Evolutionary conservation across 345 rosid species (phyloP), one percentile per base, ranked within the genome.

Genomic region (Ceriops decandra): DNA sequence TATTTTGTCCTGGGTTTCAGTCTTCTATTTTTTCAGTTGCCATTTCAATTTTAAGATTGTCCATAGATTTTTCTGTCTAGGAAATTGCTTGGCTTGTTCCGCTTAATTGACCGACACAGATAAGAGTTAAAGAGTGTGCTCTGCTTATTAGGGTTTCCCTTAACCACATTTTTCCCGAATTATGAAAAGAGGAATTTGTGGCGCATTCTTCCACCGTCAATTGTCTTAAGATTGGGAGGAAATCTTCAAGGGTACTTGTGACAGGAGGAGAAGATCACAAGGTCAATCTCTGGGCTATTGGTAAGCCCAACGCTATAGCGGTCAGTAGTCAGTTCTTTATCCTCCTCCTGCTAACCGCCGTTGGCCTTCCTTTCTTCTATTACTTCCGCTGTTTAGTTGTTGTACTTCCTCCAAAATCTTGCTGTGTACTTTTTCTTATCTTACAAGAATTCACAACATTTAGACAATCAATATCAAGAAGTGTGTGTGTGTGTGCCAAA

Each of bases 241-340:
- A 95, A 69, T 87, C 99, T 1, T 91, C 99, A 1, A 82, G 99
- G 76, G 92, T 95, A 82, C 86, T 95, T 17, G 93, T 91, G 16
- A 95, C 99, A 0, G 99, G 97, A 74, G 99, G 99, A 60, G 99
- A 95, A 85, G 99, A 95, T 85, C 93, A 88, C 72, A 95, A 88
- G 76, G 99, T 95, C 65, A 95, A 95, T 83, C 93, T 95, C 62
- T 95, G 99, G 99, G 96, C 99, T 83, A 95, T 95, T 63, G 99
- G 99, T 77, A 95, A 95, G 82, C 99, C 99, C 81, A 91, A 95
- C 66, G 92, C 99, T 57, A 85, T 95, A 77, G 85, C 87, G 97
- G 99, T 93, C 64, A 90, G 95, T 85, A 47, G 69, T 47, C 26
- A 57, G 60, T 26, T 72, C 66, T 68, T 30, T 27, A 7, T 58